These are phyloP conservation scores for Chionographis japonica DNA, from an alignment of 106 monocot genomes.

Conservation along the genomic window DNA sequence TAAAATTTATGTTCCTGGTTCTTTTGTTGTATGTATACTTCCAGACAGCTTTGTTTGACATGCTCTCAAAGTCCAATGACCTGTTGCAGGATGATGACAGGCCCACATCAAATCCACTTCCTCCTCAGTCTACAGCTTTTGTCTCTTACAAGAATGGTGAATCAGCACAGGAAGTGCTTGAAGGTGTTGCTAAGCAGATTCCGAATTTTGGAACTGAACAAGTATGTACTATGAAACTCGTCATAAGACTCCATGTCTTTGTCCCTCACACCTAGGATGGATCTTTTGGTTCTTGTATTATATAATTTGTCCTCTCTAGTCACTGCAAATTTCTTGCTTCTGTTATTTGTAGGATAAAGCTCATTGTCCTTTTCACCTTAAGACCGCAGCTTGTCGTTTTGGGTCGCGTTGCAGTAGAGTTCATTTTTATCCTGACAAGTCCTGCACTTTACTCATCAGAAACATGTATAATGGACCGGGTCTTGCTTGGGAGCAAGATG, in stretches of 20 bases:
- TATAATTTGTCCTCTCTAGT: background rate
- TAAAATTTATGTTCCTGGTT: background rate
- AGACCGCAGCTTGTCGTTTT: constrained; percentile 94
- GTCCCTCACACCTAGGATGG: too few relatives aligned
- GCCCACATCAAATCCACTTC: constrained; percentile 92
- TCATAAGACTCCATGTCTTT: background rate
- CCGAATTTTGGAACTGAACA: constrained; percentile 99
- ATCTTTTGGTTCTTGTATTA: background rate
- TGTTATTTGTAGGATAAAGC: constrained; percentile 75
- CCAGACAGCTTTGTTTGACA: background rate
- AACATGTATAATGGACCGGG: constrained; percentile 98
- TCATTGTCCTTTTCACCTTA: constrained; percentile 95
- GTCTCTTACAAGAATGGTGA: constrained; percentile 31
- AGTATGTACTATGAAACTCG: constrained; percentile 19
- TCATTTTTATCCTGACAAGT: constrained; percentile 96
- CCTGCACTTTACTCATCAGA: constrained; percentile 87
- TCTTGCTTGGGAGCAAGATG: constrained; percentile 94
- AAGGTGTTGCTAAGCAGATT: constrained; percentile 72
- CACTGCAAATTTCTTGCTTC: background rate
- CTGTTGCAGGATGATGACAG: constrained; percentile 73
- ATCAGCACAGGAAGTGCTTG: constrained; percentile 56
- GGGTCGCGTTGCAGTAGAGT: constrained; percentile 77
- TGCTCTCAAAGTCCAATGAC: background rate
- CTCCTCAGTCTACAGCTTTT: constrained; percentile 74
- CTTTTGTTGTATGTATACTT: background rate